Base-by-base conservation (phyloP, 768 basidiomycete species). In the Panaeolus cyanescens region DNA sequence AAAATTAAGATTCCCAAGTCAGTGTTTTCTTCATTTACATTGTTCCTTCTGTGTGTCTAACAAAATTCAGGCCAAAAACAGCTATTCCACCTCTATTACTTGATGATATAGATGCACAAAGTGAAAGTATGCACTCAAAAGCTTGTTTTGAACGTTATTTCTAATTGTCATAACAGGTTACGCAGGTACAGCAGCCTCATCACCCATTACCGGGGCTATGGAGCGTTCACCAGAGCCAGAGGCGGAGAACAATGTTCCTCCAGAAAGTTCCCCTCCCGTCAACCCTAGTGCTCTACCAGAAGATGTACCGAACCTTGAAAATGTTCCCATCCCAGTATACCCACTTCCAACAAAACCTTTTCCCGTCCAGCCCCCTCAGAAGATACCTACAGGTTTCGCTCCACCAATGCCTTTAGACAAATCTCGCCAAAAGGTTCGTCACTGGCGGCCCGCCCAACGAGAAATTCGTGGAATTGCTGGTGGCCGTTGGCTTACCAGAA, bases 401-500 rank as follows among this genome's bases (percentile, higher is more conserved):
- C 85, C 90, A 0, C 71, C 82, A 30, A 71, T 89, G 36, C 80
- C 89, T 40, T 78, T 93, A 25, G 92, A 93, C 70, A 87, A 84
- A 68, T 83, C 77, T 22, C 79, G 79, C 17, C 83, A 79, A 54
- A 85, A 85, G 66, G 84, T 84, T 25, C 84, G 92, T 31, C 86
- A 83, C 60, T 93, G 92, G 92, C 84, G 90, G 36, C 69, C 82
- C 39, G 91, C 90, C 7, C 83, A 88, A 59, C 85, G 92, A 39
- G 92, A 93, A 74, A 85, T 93, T 56, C 81, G 90, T 34, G 92
- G 92, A 6, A 91, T 93, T 56, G 91, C 88, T 19, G 92, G 92
- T 12, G 92, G 92, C 1, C 85, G 91, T 37, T 93, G 92, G 92
- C 88, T 92, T 65, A 76, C 86, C 5, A 83, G 82, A 32, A 75